A percentile compares a stretch with the other conserved stretches of the same genome.
Conservation (phyloP, 352 stramenopile species). For the Pythium volutum region DNA sequence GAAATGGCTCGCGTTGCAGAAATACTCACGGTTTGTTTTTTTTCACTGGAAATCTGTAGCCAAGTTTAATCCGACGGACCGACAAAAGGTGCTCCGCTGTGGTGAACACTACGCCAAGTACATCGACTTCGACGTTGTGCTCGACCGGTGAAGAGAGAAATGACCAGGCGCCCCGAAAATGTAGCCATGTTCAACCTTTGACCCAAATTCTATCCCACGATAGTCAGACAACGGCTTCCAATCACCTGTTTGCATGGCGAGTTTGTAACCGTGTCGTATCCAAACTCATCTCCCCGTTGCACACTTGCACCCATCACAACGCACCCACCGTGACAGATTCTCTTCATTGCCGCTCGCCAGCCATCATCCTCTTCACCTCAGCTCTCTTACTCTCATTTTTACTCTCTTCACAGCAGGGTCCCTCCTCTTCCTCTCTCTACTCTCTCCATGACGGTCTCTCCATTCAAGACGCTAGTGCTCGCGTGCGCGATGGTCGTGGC, state of each 20-base stretch:
- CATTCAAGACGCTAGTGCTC: conserved; percentile 1
- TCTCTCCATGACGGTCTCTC: background rate
- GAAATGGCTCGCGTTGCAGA: background rate
- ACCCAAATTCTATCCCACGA: too few relatives aligned
- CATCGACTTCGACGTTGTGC: conserved; percentile 79
- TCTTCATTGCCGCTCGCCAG: too few relatives aligned
- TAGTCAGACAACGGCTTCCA: too few relatives aligned
- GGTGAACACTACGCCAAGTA: conserved; percentile 83
- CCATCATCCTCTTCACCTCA: too few relatives aligned
- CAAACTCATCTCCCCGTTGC: too few relatives aligned
- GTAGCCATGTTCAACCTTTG: background rate
- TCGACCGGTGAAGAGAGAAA: conserved; percentile 35
- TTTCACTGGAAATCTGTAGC: conserved; percentile 36
- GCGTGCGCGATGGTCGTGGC: background rate
- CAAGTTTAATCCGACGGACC: conserved; percentile 88
- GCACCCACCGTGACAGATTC: too few relatives aligned
- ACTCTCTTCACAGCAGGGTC: too few relatives aligned
- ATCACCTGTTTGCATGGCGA: too few relatives aligned
- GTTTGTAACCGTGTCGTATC: too few relatives aligned
- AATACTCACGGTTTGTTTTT: background rate
- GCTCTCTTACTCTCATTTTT: too few relatives aligned
- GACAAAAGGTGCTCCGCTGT: conserved; percentile 72
- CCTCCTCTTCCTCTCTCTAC: too few relatives aligned
- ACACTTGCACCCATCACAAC: too few relatives aligned
- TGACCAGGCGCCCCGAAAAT: background rate